Percentiles rank a stretch among this genome's conserved stretches.
phyloP scores from a whole-genome alignment of 768 basidiomycete species.

The Leccinum uliginosum region DNA sequence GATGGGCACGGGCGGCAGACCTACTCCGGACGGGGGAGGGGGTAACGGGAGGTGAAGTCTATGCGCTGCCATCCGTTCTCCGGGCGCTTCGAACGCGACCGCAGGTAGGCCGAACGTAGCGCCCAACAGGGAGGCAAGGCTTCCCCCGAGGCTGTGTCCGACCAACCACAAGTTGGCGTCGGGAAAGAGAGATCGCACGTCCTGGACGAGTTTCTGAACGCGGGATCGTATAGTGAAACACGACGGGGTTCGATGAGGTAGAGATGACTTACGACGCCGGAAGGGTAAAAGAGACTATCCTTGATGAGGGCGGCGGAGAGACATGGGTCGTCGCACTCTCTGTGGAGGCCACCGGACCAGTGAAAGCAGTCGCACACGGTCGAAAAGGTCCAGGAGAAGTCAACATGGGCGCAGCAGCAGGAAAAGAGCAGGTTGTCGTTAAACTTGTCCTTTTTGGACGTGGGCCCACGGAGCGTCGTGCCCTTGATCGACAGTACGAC shows the following conservation, averaged over 20 bases:
- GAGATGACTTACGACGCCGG: conserved; percentile 64
- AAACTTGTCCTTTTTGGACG: conserved; percentile 87
- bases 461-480: conserved; percentile 80
- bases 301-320: conserved; percentile 78
- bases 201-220: conserved; percentile 50
- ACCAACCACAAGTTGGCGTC: conserved; percentile 58
- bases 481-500: conserved; percentile 88
- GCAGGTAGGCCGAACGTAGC: conserved; percentile 62
- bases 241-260: background rate
- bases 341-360: conserved; percentile 43
- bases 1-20: conserved; percentile 24
- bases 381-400: conserved; percentile 79
- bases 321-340: conserved; percentile 77
- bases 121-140: conserved; percentile 58
- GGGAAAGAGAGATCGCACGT: conserved; percentile 55
- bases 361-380: conserved; percentile 86
- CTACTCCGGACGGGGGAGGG: conserved; percentile 7
- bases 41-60: conserved; percentile 64
- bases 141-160: conserved; percentile 61
- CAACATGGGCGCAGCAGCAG: conserved; percentile 91
- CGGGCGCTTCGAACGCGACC: conserved; percentile 63
- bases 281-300: conserved; percentile 89
- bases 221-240: conserved; percentile 7
- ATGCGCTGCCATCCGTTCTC: conserved; percentile 56
- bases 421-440: conserved; percentile 90